Conservation (phyloP, 371 early-diverging fungal species). For the Rhizopus sp. region DNA sequence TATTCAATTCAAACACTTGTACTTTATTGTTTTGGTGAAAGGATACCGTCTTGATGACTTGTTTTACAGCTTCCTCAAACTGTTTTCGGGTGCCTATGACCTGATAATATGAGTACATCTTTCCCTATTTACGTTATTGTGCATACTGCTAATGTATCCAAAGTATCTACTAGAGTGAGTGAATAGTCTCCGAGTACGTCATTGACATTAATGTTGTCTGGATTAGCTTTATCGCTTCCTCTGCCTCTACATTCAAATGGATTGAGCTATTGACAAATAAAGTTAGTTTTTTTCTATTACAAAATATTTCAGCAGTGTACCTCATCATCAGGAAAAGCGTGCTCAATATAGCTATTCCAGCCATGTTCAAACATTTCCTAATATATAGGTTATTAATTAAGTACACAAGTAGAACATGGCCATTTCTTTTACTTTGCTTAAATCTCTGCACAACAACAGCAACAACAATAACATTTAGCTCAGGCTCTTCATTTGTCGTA, state of each 20-base stretch:
- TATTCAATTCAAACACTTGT: conserved; percentile 94
- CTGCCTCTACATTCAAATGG: conserved; percentile 84
- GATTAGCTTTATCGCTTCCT: conserved; percentile 72
- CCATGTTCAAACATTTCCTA: conserved; percentile 90
- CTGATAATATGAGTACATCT: conserved; percentile 23
- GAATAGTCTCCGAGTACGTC: conserved; percentile 94
- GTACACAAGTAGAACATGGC: background rate
- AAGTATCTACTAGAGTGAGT: conserved; percentile 86
- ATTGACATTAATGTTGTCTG: conserved; percentile 68
- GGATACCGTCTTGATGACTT: conserved; percentile 65
- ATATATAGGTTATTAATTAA: background rate
- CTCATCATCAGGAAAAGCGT: conserved; percentile 93
- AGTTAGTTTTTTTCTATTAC: background rate
- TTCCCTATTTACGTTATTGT: background rate
- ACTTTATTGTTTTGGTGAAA: conserved; percentile 87
- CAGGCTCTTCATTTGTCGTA: background rate
- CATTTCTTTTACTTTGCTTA: conserved; percentile 30
- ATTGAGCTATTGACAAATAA: conserved; percentile 56
- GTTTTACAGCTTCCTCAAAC: conserved; percentile 75
- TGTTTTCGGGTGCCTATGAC: conserved; percentile 67
- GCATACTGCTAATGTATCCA: conserved; percentile 86
- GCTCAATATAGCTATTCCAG: conserved; percentile 77
- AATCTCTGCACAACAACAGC: conserved; percentile 21
- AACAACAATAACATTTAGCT: background rate
- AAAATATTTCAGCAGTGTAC: conserved; percentile 31